Evolutionary conservation across 1,139 yeast species (phyloP).

Genomic region (Blastobotrys persicus): DNA sequence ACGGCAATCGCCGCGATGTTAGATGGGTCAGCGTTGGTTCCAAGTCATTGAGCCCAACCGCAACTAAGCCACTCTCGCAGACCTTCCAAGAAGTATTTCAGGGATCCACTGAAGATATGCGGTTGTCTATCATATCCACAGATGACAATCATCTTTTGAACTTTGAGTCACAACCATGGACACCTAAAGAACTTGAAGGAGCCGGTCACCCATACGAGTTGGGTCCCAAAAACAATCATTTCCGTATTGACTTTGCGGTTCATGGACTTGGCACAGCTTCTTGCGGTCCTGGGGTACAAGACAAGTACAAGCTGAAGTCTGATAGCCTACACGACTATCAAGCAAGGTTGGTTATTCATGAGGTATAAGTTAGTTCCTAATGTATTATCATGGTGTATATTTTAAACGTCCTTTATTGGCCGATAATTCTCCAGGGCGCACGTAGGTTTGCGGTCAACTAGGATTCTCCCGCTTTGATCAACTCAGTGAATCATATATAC

Average conservation of each 20-base stretch:
- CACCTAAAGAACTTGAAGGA: constrained; percentile 20
- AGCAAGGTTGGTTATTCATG: constrained; percentile 3
- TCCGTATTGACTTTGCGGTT: constrained; percentile 36
- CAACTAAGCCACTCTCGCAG: neutral
- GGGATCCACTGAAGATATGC: constrained; percentile 8
- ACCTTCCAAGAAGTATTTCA: constrained; percentile 8
- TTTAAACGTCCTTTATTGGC: too few relatives aligned
- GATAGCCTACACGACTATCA: neutral
- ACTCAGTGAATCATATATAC: too few relatives aligned
- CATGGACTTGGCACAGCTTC: constrained; percentile 39
- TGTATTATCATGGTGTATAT: neutral
- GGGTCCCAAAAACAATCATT: constrained; percentile 16
- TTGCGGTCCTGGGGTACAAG: constrained; percentile 36
- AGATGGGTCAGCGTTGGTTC: constrained; percentile 30
- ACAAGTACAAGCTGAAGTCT: constrained; percentile 14
- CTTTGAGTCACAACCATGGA: constrained; percentile 20
- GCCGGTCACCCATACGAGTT: constrained; percentile 37
- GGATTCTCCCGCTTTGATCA: too few relatives aligned
- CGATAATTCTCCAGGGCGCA: too few relatives aligned
- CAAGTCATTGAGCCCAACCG: neutral
- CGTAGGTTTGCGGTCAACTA: too few relatives aligned
- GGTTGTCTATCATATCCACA: neutral
- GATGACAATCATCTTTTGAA: neutral
- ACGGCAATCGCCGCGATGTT: constrained; percentile 38
- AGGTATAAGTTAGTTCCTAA: neutral